Evolutionary conservation across 768 basidiomycete species (phyloP), one percentile per base, ranked within the genome.

Genomic region (Cystobasidium onofrii): DNA sequence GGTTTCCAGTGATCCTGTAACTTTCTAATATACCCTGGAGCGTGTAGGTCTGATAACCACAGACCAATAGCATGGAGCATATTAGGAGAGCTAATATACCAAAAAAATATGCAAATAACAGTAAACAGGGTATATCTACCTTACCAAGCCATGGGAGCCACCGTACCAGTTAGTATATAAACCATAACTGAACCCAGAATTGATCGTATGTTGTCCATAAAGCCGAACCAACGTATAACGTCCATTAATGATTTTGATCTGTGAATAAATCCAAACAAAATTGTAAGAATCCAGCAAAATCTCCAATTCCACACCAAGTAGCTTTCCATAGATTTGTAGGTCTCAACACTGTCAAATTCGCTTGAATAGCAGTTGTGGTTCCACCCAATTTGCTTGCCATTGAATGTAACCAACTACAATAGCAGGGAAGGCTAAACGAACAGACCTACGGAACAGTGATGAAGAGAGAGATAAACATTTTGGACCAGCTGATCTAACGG

Each of bases 191-290:
- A 78, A 13, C 79, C 79, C 79, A 80, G 75, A 80, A 80, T 70
- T 79, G 79, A 61, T 80, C 79, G 76, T 79, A 80, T 0, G 79
- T 80, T 17, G 79, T 76, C 79, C 79, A 80, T 13, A 80, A 77
- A 23, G 78, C 78, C n/a, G 78, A 78, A 36, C 79, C 79, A 46
- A 76, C 69, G 39, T 69, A 73, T 66, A 79, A 78, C 76, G 79
- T 80, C 73, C 78, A 78, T 60, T 78, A 76, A 67, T 79, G 79
- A 74, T 80, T 79, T 23, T 43, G 46, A 74, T 80, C 78, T 34
- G 79, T 80, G 78, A 80, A 78, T 44, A 80, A 77, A 73, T 79
- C 79, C 75, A 80, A 75, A 64, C 70, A 74, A 76, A 80, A 79
- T 66, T 76, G 78, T 67, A 80, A 76, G 78, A 80, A 79, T 7